Conservation (phyloP, 371 early-diverging fungal species). For the Zychaea mexicana region DNA sequence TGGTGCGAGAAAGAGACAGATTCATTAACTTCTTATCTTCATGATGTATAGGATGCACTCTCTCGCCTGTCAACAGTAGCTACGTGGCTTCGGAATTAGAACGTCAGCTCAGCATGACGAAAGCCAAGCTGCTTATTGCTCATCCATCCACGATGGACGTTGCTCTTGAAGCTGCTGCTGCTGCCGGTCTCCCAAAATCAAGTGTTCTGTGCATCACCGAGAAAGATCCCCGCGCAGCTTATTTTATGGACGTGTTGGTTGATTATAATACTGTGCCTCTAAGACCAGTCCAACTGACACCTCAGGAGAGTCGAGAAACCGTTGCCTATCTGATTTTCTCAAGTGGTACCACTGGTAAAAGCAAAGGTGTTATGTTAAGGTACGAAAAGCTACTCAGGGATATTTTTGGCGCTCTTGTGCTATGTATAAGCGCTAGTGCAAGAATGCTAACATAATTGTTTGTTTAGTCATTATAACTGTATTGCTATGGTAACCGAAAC, state of each 20-base stretch:
- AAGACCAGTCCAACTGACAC: not conserved
- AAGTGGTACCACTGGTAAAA: slow-evolving; percentile 24
- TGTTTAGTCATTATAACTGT: slow-evolving; percentile 14
- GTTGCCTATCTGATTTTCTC: slow-evolving; percentile 17
- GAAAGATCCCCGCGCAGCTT: slow-evolving; percentile 5
- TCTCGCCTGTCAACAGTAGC: slow-evolving; percentile 65
- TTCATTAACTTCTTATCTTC: not conserved
- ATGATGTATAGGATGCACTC: slow-evolving; percentile 22
- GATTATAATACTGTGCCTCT: not conserved
- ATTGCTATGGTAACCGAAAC: slow-evolving; percentile 12
- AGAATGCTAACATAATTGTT: too few species aligned
- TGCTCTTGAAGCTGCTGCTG: slow-evolving; percentile 51
- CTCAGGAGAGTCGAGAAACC: slow-evolving; percentile 9
- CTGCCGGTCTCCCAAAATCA: slow-evolving; percentile 35
- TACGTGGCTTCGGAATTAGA: slow-evolving; percentile 72
- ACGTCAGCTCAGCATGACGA: slow-evolving; percentile 65
- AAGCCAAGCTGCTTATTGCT: slow-evolving; percentile 56
- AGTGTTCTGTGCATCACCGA: slow-evolving; percentile 1
- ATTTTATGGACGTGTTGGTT: slow-evolving; percentile 7
- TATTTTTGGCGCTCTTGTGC: too few species aligned
- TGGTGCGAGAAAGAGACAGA: slow-evolving; percentile 22
- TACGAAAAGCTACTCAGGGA: too few species aligned
- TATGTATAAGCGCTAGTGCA: too few species aligned
- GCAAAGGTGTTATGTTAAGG: slow-evolving; percentile 25
- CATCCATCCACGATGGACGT: slow-evolving; percentile 37